Evolutionary conservation across 177 flowering plant species (phyloP).

Genomic region (Telopea speciosissima): DNA sequence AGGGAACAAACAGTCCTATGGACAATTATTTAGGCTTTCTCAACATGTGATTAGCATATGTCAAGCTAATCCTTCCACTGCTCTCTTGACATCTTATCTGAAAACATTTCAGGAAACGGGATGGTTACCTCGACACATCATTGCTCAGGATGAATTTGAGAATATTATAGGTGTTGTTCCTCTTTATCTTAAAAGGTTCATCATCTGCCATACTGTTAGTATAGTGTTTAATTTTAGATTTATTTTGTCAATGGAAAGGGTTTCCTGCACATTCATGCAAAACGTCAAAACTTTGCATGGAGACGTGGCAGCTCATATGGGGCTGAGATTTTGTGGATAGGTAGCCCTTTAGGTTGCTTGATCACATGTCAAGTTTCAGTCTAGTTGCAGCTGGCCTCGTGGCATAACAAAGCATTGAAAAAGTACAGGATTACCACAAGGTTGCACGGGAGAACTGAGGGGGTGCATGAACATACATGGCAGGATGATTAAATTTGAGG

Average conservation of each 20-base stretch:
- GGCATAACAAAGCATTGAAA: too few relatives aligned
- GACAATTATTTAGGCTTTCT: not conserved
- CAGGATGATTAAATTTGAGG: too few relatives aligned
- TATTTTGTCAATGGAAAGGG: not conserved
- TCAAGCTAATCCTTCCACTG: not conserved
- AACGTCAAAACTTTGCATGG: too few relatives aligned
- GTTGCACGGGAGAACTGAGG: too few relatives aligned
- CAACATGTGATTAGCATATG: not conserved
- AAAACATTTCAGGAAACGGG: slow-evolving; percentile 72
- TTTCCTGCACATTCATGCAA: too few relatives aligned
- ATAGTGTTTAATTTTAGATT: slow-evolving; percentile 1
- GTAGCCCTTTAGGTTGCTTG: too few relatives aligned
- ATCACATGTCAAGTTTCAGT: too few relatives aligned
- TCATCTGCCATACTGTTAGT: slow-evolving; percentile 13
- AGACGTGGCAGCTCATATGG: too few relatives aligned
- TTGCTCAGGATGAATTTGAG: slow-evolving; percentile 66
- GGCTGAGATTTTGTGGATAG: too few relatives aligned
- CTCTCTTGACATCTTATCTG: slow-evolving; percentile 7
- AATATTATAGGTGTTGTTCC: slow-evolving; percentile 82
- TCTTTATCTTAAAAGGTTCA: slow-evolving; percentile 91
- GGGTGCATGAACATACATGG: too few relatives aligned
- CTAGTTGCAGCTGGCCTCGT: too few relatives aligned
- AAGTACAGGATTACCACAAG: too few relatives aligned
- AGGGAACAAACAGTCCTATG: not conserved
- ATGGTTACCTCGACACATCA: slow-evolving; percentile 74